Evolutionary conservation across 2,329 filamentous ascomycete species (phyloP).

Genomic region (Laburnicola sp.): DNA sequence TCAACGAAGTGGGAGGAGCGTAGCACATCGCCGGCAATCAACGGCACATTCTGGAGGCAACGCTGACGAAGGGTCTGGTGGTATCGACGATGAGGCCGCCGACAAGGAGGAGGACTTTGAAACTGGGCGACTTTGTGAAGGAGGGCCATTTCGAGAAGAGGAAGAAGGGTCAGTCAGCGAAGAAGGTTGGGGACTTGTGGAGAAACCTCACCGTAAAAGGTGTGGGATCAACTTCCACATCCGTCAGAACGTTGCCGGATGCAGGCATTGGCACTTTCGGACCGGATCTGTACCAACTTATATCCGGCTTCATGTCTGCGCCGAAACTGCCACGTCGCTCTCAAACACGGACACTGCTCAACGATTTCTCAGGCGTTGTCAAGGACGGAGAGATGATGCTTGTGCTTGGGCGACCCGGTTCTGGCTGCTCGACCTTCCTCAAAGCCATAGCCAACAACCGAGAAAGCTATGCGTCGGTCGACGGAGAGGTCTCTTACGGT

Average conservation of each 20-base stretch:
- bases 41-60: slow-evolving; percentile 16
- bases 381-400: slow-evolving; percentile 73
- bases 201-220: slow-evolving; percentile 77
- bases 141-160: slow-evolving; percentile 77
- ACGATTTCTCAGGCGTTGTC: slow-evolving; percentile 69
- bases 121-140: slow-evolving; percentile 70
- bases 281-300: slow-evolving; percentile 71
- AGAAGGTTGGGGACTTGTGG: slow-evolving; percentile 77
- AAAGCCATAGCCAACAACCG: slow-evolving; percentile 75
- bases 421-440: slow-evolving; percentile 76
- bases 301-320: slow-evolving; percentile 59
- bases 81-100: slow-evolving; percentile 35
- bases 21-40: slow-evolving; percentile 17
- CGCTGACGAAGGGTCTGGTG: slow-evolving; percentile 26
- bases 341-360: slow-evolving; percentile 60
- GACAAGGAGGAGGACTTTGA: slow-evolving; percentile 64
- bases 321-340: slow-evolving; percentile 54
- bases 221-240: slow-evolving; percentile 65
- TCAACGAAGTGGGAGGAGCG: slow-evolving; percentile 30
- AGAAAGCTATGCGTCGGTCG: slow-evolving; percentile 65
- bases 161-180: slow-evolving; percentile 67
- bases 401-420: slow-evolving; percentile 71
- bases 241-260: slow-evolving; percentile 72
- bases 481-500: slow-evolving; percentile 72
- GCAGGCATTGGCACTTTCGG: slow-evolving; percentile 79